A percentile compares a stretch with the other conserved stretches of the same genome.
These are phyloP conservation scores for Fusarium mundagurra DNA, from an alignment of 2,329 filamentous ascomycete species.

Conservation along the genomic window DNA sequence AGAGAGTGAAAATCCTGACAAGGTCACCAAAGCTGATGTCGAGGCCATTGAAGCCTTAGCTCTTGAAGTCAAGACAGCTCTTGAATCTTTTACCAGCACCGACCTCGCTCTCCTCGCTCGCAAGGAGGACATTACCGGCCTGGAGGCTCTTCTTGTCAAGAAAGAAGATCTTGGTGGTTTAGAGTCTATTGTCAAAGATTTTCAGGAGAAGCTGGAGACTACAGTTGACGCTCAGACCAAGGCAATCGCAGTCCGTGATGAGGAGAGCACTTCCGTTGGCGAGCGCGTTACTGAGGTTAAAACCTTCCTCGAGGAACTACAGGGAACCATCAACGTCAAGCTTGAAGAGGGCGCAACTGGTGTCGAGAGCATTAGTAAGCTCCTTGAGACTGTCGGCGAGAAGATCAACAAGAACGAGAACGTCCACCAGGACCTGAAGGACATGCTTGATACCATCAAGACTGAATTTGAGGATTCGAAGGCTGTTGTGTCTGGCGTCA, in stretches of 20 bases:
- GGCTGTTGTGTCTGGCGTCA: slow-evolving; percentile 79
- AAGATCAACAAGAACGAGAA: slow-evolving; percentile 66
- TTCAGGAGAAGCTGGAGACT: slow-evolving; percentile 72
- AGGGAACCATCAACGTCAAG: slow-evolving; percentile 78
- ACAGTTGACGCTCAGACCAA: slow-evolving; percentile 80
- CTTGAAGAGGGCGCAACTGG: slow-evolving; percentile 79
- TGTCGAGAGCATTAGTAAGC: slow-evolving; percentile 76
- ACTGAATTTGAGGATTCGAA: slow-evolving; percentile 89
- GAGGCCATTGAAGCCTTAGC: slow-evolving; percentile 83
- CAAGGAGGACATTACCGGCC: slow-evolving; percentile 74
- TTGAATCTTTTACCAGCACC: slow-evolving; percentile 76
- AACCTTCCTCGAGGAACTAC: slow-evolving; percentile 79
- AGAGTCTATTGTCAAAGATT: slow-evolving; percentile 74
- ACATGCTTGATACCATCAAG: slow-evolving; percentile 79
- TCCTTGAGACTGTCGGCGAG: slow-evolving; percentile 73
- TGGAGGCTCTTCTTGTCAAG: slow-evolving; percentile 75
- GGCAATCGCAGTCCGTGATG: slow-evolving; percentile 83
- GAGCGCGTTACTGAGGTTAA: slow-evolving; percentile 85
- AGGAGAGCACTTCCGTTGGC: slow-evolving; percentile 81
- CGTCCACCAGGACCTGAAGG: slow-evolving; percentile 71
- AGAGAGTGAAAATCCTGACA: slow-evolving; percentile 66
- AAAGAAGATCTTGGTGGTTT: slow-evolving; percentile 75
- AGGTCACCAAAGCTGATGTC: slow-evolving; percentile 82
- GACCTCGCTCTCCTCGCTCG: slow-evolving; percentile 76
- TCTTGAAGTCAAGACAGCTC: slow-evolving; percentile 82